phyloP scores from a whole-genome alignment of 176 grass and related monocot species.

The Canna indica region DNA sequence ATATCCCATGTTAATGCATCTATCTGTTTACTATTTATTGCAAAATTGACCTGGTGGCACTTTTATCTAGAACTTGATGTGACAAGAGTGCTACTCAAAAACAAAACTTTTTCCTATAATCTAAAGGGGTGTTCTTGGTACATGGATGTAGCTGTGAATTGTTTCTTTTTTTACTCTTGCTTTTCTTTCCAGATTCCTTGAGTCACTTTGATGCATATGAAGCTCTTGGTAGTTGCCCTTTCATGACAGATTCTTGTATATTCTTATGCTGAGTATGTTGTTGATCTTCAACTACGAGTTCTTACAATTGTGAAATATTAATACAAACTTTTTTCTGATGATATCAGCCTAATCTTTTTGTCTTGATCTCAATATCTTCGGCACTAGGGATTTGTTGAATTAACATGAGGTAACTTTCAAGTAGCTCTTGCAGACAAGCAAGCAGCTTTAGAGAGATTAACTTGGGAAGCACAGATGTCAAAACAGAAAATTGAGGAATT shows the following conservation, averaged over 20 bases:
- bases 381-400: not conserved
- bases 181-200: not conserved
- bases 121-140: not conserved
- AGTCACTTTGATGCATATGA: not conserved
- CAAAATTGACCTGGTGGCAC: not conserved
- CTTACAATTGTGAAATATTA: not conserved
- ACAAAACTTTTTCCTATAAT: not conserved
- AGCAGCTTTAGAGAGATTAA: slow-evolving; percentile 72
- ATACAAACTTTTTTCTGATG: not conserved
- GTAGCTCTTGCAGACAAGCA: slow-evolving; percentile 91
- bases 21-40: not conserved
- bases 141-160: not conserved
- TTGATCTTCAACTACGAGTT: not conserved
- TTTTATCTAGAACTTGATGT: not conserved
- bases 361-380: not conserved
- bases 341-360: not conserved
- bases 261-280: not conserved
- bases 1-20: not conserved
- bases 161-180: not conserved
- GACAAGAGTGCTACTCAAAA: not conserved
- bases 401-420: slow-evolving; percentile 24
- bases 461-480: slow-evolving; percentile 75
- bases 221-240: not conserved
- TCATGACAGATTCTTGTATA: not conserved
- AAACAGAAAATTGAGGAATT: slow-evolving; percentile 83